Evolutionary conservation across 1,139 yeast species (phyloP), one percentile per base, ranked within the genome.

Genomic region (Debaryomyces subglobosus): DNA sequence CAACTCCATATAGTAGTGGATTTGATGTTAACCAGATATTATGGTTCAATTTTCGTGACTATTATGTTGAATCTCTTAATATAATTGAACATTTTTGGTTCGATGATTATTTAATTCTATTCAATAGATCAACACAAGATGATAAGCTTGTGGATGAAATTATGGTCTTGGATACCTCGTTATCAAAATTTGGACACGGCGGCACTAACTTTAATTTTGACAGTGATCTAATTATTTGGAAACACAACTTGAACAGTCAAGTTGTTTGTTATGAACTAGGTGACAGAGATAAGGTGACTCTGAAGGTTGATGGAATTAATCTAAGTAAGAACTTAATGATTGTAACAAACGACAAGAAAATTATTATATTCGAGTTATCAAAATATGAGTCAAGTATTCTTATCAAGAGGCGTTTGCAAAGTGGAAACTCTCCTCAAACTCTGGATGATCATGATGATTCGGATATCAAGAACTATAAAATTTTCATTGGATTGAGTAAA

Each of bases 21-120:
- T 56, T 54, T 16, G 64, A 64, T 32, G 53, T 59, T 10, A 69
- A 71, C 51, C 79, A 75, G 49, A 56, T 71, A 4, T 53, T 74
- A 12, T 76, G 81, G 81, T 74, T 65, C 53, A 70, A 70, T 50
- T 74, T 72, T 48, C 63, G 62, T 36, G 69, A 71, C 51, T 67
- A 65, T 51, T 66, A 63, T 39, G 57, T 68, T 48, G 77, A 71
- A 35, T 50, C 66, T 2, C 59, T 73, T 49, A 73, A 73, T 47
- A 65, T 76, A 5, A 58, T 70, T 1, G 53, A 65, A 45, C 78
- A 73, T 46, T 61, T 72, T 43, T 72, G 74, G 74, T 69, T 63
- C 49, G 58, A 60, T 32, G 72, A 69, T 53, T 72, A 62, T 49
- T 56, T 76, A 49, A 59, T 76, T 5, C 43, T 74, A 10, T 58